Percentiles rank a stretch among this genome's conserved stretches.
These are phyloP conservation scores for Chalciporus chontae DNA, from an alignment of 768 basidiomycete species.

Conservation along the genomic window DNA sequence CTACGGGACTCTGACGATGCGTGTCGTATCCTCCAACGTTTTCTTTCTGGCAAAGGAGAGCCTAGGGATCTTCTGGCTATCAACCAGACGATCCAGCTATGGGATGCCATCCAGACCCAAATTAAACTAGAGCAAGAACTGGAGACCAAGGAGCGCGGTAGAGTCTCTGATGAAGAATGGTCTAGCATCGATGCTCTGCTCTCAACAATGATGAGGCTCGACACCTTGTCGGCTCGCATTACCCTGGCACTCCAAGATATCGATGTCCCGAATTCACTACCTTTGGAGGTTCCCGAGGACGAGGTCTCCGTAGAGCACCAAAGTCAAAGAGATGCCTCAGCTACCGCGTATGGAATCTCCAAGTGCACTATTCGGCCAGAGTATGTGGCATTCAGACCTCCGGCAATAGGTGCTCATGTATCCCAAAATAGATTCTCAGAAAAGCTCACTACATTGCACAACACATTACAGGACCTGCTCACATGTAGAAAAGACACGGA, in stretches of 20 bases:
- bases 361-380: slow-evolving; percentile 66
- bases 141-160: slow-evolving; percentile 36
- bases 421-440: slow-evolving; percentile 53
- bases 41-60: slow-evolving; percentile 66
- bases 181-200: slow-evolving; percentile 50
- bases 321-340: slow-evolving; percentile 3
- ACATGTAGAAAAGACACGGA: slow-evolving; percentile 51
- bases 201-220: slow-evolving; percentile 48
- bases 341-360: slow-evolving; percentile 28
- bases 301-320: slow-evolving; percentile 13
- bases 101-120: slow-evolving; percentile 50
- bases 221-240: slow-evolving; percentile 55
- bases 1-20: slow-evolving; percentile 65
- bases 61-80: slow-evolving; percentile 63
- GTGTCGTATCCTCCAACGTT: slow-evolving; percentile 72
- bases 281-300: slow-evolving; percentile 24
- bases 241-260: slow-evolving; percentile 40
- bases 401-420: not conserved
- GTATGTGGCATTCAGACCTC: slow-evolving; percentile 37
- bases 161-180: slow-evolving; percentile 45
- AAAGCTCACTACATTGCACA: slow-evolving; percentile 48
- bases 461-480: slow-evolving; percentile 41
- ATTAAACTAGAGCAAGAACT: slow-evolving; percentile 55
- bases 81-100: slow-evolving; percentile 56
- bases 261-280: slow-evolving; percentile 17